These are phyloP conservation scores for Chaetomium sp. DNA, from an alignment of 2,329 filamentous ascomycete species.

Conservation along the genomic window DNA sequence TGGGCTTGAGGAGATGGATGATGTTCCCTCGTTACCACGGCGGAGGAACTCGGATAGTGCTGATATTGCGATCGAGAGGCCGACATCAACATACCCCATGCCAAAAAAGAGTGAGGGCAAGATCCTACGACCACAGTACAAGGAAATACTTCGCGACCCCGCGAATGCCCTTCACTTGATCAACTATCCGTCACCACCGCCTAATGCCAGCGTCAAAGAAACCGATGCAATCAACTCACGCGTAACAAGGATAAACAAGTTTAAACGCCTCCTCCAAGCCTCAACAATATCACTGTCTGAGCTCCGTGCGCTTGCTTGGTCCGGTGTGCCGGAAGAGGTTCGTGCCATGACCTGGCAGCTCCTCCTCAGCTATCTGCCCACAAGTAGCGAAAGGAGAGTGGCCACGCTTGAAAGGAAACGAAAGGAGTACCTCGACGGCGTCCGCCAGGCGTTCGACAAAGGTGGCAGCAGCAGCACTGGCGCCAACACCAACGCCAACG, in stretches of 20 bases:
- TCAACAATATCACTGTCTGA: constrained; percentile 83
- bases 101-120: constrained; percentile 89
- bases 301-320: constrained; percentile 82
- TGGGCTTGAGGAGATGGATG: constrained; percentile 33
- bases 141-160: constrained; percentile 84
- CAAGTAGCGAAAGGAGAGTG: constrained; percentile 89
- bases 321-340: constrained; percentile 88
- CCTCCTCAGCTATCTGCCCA: constrained; percentile 87
- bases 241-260: constrained; percentile 95
- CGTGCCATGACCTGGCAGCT: constrained; percentile 99
- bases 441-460: constrained; percentile 64
- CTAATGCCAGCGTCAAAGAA: constrained; percentile 73
- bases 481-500: constrained; percentile 1
- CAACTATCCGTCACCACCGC: constrained; percentile 69
- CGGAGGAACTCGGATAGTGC: constrained; percentile 74
- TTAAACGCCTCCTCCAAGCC: constrained; percentile 90
- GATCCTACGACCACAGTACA: constrained; percentile 93
- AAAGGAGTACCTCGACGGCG: constrained; percentile 93
- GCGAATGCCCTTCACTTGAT: constrained; percentile 94
- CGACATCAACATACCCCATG: constrained; percentile 74
- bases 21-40: constrained; percentile 34
- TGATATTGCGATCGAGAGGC: constrained; percentile 88
- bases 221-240: constrained; percentile 78
- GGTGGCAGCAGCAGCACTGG: constrained; percentile 41
- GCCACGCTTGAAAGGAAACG: constrained; percentile 87